phyloP scores from a whole-genome alignment of 108 stramenopile genomes.

The Cyclotella cryptica region DNA sequence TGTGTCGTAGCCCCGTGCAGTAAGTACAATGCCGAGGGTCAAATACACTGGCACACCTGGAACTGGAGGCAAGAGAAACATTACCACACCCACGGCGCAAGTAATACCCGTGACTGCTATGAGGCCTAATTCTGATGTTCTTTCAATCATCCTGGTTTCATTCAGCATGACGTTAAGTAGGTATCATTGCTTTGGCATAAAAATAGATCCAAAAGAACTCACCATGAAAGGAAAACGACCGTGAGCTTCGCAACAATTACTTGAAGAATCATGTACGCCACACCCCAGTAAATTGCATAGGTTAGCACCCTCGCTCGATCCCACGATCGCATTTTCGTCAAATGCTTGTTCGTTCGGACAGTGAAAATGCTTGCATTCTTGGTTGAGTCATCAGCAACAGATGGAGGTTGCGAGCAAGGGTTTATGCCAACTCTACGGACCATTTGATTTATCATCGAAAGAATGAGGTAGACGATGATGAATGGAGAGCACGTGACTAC shows the following conservation, averaged over 20 bases:
- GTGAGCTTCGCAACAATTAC: constrained; percentile 65
- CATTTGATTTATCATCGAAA: constrained; percentile 56
- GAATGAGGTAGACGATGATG: constrained; percentile 44
- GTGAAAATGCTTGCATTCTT: constrained; percentile 31
- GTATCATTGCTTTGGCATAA: not conserved
- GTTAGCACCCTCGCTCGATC: constrained; percentile 56
- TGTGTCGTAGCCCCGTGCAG: constrained; percentile 45
- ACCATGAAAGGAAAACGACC: constrained; percentile 58
- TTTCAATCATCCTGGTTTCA: constrained; percentile 49
- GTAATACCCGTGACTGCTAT: constrained; percentile 55
- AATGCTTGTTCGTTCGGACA: constrained; percentile 40
- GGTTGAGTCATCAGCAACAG: constrained; percentile 12
- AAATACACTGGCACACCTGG: constrained; percentile 76
- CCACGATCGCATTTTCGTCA: constrained; percentile 52
- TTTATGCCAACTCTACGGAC: constrained; percentile 47
- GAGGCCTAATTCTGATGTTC: constrained; percentile 48
- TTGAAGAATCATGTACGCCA: constrained; percentile 55
- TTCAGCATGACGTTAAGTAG: not conserved
- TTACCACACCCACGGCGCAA: constrained; percentile 52
- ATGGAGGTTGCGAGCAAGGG: constrained; percentile 44
- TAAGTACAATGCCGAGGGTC: constrained; percentile 66
- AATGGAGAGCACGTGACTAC: constrained; percentile 52
- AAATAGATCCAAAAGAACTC: not conserved
- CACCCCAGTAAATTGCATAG: constrained; percentile 62
- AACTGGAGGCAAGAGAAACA: constrained; percentile 75